phyloP scores from a whole-genome alignment of 495 filamentous ascomycete genomes.

The Annulohypoxylon stygium region DNA sequence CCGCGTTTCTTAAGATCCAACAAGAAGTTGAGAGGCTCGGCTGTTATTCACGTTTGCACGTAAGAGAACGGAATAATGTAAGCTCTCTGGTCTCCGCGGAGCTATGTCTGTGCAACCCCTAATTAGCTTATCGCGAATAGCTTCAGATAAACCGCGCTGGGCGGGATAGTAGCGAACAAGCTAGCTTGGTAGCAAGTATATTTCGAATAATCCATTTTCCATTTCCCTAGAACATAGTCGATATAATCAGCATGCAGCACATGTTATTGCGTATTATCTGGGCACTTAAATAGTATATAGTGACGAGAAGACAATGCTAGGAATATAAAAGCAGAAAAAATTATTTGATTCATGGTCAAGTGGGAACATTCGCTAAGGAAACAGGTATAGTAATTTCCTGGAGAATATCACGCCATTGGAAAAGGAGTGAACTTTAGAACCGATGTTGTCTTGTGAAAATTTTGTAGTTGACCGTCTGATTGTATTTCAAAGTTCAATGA shows the following conservation, averaged over 20 bases:
- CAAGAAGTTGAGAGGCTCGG: slow-evolving; percentile 1
- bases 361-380: no score
- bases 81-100: neutral
- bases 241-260: neutral
- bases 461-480: neutral
- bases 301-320: no score
- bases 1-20: slow-evolving; percentile 7
- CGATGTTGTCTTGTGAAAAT: neutral
- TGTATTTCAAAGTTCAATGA: no score
- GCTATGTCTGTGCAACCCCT: neutral
- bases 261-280: neutral
- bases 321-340: no score
- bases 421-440: neutral
- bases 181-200: neutral
- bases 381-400: no score
- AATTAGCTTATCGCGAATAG: neutral
- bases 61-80: slow-evolving; percentile 1
- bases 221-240: no score
- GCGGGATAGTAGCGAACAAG: neutral
- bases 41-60: neutral
- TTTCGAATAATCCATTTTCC: neutral
- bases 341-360: no score
- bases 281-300: neutral
- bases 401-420: neutral
- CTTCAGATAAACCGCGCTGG: neutral